Base-by-base conservation (phyloP, 2,329 filamentous ascomycete species). In the Allantophomopsis cytisporea region DNA sequence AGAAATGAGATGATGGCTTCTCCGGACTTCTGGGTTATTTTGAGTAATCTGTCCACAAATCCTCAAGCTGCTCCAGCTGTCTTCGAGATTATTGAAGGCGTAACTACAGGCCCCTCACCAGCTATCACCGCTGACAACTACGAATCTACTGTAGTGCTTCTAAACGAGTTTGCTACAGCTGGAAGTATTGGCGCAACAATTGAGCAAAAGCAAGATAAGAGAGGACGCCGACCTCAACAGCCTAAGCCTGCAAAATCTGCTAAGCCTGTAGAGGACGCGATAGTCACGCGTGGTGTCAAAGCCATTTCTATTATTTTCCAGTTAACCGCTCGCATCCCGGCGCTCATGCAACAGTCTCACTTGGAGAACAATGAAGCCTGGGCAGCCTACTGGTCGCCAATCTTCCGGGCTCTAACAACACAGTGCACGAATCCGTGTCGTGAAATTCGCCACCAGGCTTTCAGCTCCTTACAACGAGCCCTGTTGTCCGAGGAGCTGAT, bases 341-440 rank as follows among this genome's bases (percentile, higher is more conserved):
- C 80, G 39, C 73, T 96, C 30, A 95, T 98, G 66, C 75, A 86
- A 54, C 85, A 94, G 55, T 95, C 88, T 16, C 89, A 95, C 52
- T 75, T 96, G 2, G 91, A 95, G 55, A 80, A 74, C 43, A 84
- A 71, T 43, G 83, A 94, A 69, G 91, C 91, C 12, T 98, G 91
- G 91, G 87, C 86, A 38, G 86, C 91, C 7, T 98, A 98, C 58
- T 98, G 91, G 91, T 80, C 88, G 12, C 91, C 89, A 2, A 87
- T 98, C 18, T 91, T 98, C 60, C 77, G 86, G 49, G 83, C 86
- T 5, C 65, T 98, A 14, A 91, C 83, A 3, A 77, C 76, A 4
- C 91, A 98, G 61, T 95, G 88, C 60, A 84, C 85, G 39, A 98
- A 96, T 55, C 87, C 88, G 1, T 95, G 87, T 54, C 82, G 89